Evolutionary conservation across 129 eudicot species (phyloP).

Genomic region (Dittrichia graveolens): DNA sequence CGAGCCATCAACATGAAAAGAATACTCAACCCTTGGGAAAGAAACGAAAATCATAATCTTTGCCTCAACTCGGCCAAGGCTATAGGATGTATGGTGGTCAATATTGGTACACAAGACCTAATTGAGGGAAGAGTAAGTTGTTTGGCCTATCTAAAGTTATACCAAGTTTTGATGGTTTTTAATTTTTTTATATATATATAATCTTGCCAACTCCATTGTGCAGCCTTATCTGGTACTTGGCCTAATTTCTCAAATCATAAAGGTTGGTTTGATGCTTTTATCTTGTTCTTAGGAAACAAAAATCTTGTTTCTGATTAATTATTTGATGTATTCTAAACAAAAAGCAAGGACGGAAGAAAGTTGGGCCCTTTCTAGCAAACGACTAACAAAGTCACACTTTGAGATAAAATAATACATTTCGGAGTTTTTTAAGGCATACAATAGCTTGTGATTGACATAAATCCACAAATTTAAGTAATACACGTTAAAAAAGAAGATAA

Average conservation of each 20-base stretch:
- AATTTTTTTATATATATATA: slow-evolving; percentile 2
- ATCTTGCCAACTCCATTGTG: slow-evolving; percentile 18
- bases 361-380: background rate
- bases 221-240: slow-evolving; percentile 97
- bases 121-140: slow-evolving; percentile 85
- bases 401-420: background rate
- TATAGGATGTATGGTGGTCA: slow-evolving; percentile 95
- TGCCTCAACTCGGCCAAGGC: slow-evolving; percentile 99
- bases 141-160: background rate
- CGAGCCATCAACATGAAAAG: slow-evolving; percentile 89
- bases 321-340: background rate
- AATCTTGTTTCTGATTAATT: background rate
- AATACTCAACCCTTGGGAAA: slow-evolving; percentile 95
- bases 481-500: background rate
- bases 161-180: slow-evolving; percentile 11
- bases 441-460: background rate
- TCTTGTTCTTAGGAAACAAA: background rate
- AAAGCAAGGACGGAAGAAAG: background rate
- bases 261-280: slow-evolving; percentile 51
- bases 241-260: slow-evolving; percentile 85
- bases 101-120: slow-evolving; percentile 88
- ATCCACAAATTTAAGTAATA: background rate
- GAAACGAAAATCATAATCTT: slow-evolving; percentile 93
- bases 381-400: background rate
- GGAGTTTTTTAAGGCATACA: background rate